These are phyloP conservation scores for Myxozyma neglecta DNA, from an alignment of 805 yeast species.

Conservation along the genomic window DNA sequence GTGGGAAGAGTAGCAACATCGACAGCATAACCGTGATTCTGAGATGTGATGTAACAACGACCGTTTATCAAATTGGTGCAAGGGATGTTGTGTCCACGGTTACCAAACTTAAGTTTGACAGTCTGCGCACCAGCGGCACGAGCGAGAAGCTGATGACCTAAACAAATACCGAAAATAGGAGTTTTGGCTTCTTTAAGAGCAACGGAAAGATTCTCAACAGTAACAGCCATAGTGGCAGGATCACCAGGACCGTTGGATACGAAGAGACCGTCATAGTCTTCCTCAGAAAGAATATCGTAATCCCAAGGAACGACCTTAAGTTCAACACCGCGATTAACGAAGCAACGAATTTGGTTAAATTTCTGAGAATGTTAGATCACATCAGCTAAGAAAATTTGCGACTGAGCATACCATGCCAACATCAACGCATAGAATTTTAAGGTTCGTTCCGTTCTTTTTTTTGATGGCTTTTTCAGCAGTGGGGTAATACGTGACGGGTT, in stretches of 20 bases:
- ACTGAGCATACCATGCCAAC: constrained; percentile 70
- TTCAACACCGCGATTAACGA: constrained; percentile 94
- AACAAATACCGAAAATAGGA: constrained; percentile 96
- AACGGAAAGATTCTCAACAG: constrained; percentile 59
- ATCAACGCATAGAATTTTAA: constrained; percentile 87
- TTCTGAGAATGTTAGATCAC: constrained; percentile 43
- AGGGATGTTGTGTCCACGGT: constrained; percentile 98
- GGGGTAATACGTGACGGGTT: constrained; percentile 78
- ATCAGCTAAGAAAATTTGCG: not conserved
- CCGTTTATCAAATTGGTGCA: constrained; percentile 88
- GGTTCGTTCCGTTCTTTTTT: constrained; percentile 70
- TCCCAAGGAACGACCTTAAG: constrained; percentile 94
- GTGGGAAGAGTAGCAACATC: constrained; percentile 69
- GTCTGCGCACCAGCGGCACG: constrained; percentile 94
- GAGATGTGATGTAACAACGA: constrained; percentile 95
- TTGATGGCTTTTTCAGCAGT: constrained; percentile 51
- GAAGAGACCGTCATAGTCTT: constrained; percentile 91
- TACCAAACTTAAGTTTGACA: constrained; percentile 91
- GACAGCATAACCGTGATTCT: constrained; percentile 98
- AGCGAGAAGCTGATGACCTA: constrained; percentile 96
- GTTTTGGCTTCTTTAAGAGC: constrained; percentile 67
- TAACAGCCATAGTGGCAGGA: constrained; percentile 77
- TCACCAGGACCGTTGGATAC: constrained; percentile 97
- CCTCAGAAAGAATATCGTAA: constrained; percentile 69
- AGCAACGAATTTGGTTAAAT: constrained; percentile 95